phyloP scores from a whole-genome alignment of 1,284 basidiomycete genomes.

The Cutaneotrichosporon sp. region DNA sequence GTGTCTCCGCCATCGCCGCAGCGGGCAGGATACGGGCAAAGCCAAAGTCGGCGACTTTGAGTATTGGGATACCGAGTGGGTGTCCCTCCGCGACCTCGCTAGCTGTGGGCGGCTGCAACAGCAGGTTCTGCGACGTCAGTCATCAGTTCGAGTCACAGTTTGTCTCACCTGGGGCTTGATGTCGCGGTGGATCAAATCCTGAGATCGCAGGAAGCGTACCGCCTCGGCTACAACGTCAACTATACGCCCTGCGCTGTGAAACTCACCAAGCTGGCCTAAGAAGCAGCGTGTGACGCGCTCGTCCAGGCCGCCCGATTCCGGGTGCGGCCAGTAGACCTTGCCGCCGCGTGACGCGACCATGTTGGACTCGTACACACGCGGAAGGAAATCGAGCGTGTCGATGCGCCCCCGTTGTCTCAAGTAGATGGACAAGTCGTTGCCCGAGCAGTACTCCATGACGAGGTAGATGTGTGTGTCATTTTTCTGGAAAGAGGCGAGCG shows the following conservation, averaged over 20 bases:
- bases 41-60: constrained; percentile 96
- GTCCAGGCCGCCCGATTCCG: constrained; percentile 80
- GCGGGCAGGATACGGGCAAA: constrained; percentile 90
- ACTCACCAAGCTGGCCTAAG: constrained; percentile 78
- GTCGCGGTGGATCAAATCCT: constrained; percentile 91
- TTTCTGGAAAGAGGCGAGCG: constrained; percentile 55
- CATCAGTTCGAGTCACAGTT: background rate
- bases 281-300: constrained; percentile 89
- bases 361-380: constrained; percentile 52
- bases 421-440: constrained; percentile 91
- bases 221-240: constrained; percentile 63
- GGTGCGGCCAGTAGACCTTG: constrained; percentile 82
- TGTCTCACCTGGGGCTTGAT: constrained; percentile 82
- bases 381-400: constrained; percentile 72
- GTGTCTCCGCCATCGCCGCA: constrained; percentile 90
- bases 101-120: constrained; percentile 74
- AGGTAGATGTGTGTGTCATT: constrained; percentile 92
- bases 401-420: constrained; percentile 89
- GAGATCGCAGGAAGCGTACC: constrained; percentile 80
- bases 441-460: constrained; percentile 95
- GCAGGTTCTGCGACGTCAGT: constrained; percentile 62
- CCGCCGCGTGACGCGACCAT: constrained; percentile 49
- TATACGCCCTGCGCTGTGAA: background rate
- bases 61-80: constrained; percentile 83
- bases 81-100: constrained; percentile 78